Percentiles rank a stretch among this genome's conserved stretches.
Conservation (phyloP, 441 rosid genomes). For the Manihot esculenta region DNA sequence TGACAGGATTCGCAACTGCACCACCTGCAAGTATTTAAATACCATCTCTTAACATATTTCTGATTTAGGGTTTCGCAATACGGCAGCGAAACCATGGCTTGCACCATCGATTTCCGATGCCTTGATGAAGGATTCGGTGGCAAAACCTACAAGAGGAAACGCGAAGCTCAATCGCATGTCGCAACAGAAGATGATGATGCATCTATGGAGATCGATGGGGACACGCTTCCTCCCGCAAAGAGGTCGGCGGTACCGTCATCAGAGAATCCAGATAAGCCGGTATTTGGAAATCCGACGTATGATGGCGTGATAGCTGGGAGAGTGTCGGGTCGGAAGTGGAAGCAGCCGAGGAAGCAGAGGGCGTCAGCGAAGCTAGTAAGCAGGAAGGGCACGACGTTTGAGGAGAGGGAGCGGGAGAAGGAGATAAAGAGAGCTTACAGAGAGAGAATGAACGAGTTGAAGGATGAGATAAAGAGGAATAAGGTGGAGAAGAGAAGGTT, state of each 20-base stretch:
- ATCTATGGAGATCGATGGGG: slow-evolving; percentile 61
- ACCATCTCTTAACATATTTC: neutral
- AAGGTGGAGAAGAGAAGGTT: slow-evolving; percentile 84
- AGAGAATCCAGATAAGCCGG: slow-evolving; percentile 66
- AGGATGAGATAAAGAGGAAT: slow-evolving; percentile 77
- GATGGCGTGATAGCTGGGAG: slow-evolving; percentile 91
- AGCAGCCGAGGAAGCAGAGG: slow-evolving; percentile 59
- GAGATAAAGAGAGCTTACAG: slow-evolving; percentile 74
- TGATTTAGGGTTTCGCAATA: slow-evolving; percentile 17
- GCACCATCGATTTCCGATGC: slow-evolving; percentile 78
- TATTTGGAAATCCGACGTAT: slow-evolving; percentile 61
- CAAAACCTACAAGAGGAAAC: slow-evolving; percentile 84
- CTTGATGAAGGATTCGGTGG: slow-evolving; percentile 98
- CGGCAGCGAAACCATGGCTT: slow-evolving; percentile 51
- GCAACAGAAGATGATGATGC: slow-evolving; percentile 22
- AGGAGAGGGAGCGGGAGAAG: slow-evolving; percentile 67
- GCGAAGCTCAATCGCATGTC: slow-evolving; percentile 37
- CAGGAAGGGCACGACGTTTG: slow-evolving; percentile 48
- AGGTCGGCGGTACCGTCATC: slow-evolving; percentile 68
- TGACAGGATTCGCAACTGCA: too few species aligned
- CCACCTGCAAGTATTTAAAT: neutral
- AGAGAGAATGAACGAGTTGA: slow-evolving; percentile 72
- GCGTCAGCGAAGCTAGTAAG: slow-evolving; percentile 73
- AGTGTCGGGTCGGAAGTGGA: slow-evolving; percentile 90
- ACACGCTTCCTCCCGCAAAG: slow-evolving; percentile 50